Conservation (phyloP, 2,329 filamentous ascomycete genomes). For the Teratosphaeria gauchensis region DNA sequence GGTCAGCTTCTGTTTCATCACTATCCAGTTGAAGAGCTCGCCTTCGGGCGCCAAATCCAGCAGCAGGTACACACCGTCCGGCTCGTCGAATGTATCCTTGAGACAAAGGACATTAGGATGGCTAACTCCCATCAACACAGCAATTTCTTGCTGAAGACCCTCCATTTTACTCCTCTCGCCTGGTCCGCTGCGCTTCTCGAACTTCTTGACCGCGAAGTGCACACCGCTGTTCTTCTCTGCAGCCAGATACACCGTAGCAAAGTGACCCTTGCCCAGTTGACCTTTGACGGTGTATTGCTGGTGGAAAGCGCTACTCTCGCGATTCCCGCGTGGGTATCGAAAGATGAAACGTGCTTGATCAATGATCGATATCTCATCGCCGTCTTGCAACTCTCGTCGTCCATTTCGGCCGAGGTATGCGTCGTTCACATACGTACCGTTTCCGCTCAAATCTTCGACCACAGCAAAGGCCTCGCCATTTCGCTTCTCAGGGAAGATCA, state of each 20-base stretch:
- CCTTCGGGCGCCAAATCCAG: constrained; percentile 85
- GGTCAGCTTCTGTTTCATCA: constrained; percentile 77
- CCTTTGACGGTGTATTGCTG: constrained; percentile 79
- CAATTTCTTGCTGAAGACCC: constrained; percentile 88
- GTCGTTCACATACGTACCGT: constrained; percentile 94
- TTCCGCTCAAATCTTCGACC: constrained; percentile 86
- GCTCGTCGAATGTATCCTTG: constrained; percentile 90
- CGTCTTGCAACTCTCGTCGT: constrained; percentile 74
- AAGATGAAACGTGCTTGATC: constrained; percentile 84
- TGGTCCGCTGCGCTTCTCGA: constrained; percentile 72
- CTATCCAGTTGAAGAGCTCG: constrained; percentile 91
- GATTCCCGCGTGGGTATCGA: constrained; percentile 63
- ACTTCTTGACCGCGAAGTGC: constrained; percentile 87
- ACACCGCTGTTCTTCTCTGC: constrained; percentile 75
- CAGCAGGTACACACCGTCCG: constrained; percentile 81
- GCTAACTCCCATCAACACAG: constrained; percentile 91
- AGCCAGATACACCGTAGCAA: constrained; percentile 86
- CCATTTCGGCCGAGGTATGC: constrained; percentile 86
- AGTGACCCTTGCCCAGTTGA: constrained; percentile 88
- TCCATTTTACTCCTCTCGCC: constrained; percentile 79
- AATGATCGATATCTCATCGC: constrained; percentile 82
- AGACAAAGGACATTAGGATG: constrained; percentile 88
- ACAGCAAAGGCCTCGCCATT: constrained; percentile 56
- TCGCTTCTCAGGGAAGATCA: constrained; percentile 55
- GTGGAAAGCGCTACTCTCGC: constrained; percentile 65